Base-by-base conservation (phyloP, 768 basidiomycete species). In the Serpula lacrymans region DNA sequence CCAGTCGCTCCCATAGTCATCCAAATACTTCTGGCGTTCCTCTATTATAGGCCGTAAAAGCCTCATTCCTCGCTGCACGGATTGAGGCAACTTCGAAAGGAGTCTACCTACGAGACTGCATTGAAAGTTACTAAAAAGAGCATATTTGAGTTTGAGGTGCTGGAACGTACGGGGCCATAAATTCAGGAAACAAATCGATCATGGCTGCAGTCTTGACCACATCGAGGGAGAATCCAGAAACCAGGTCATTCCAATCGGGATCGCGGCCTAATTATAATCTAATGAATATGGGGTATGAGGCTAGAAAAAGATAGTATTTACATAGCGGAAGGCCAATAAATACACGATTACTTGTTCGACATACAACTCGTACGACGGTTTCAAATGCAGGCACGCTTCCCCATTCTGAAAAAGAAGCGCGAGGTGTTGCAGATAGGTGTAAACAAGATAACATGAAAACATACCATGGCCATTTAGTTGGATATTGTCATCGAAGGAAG, bases 321-420 rank as follows among this genome's bases (percentile, higher is more conserved):
- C 66, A 66, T 9, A 63, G 43, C 13, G 60, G 63, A 4, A 53
- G 31, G 6, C 64, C 65, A 9, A 68, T 60, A 22, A 68, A 63
- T 13, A 64, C 32, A 2, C 63, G 49, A 33, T 65, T 65, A 37
- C 53, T 64, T 3, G 56, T 47, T 3, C 62, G 58, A n/a, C 60
- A 56, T n/a, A 65, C 53, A 23, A 67, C 49, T 3, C 44, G 41
- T 39, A 57, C 52, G 9, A 64, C 40, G 0, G 52, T 47, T 10
- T 46, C 23, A 3, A 59, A 34, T 0, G 49, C 55, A 13, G 46
- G 45, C 9, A 60, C 32, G 7, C 48, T 50, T 1, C 39, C 37
- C 64, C 62, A 64, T 12, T 50, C 57, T n/a, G n/a, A n/a, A 26
- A 18, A 29, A 26, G 17, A 24, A 16, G 40, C n/a, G n/a, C n/a